Evolutionary conservation across 2,329 filamentous ascomycete genomes (phyloP), one percentile per base, ranked within the genome.

Genomic region (Apiospora phragmitis): DNA sequence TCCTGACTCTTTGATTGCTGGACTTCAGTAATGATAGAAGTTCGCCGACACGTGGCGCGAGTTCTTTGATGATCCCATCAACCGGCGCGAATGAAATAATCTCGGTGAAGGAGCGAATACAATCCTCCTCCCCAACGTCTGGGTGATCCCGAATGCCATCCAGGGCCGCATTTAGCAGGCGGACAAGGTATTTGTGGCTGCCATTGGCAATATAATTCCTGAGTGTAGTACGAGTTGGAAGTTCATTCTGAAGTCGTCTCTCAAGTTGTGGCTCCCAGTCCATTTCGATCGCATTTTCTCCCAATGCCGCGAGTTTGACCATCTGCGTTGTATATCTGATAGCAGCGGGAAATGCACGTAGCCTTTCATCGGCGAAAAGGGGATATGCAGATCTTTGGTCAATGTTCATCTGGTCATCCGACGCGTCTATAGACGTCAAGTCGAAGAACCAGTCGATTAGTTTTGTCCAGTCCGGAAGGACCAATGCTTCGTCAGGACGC

Each of bases 181-280:
- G 80, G 0, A 81, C 72, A 2, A 89, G 73, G 18, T 79, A 77
- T 2, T 79, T 77, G 21, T 79, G 76, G 35, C 86, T 82, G 1
- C 82, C 74, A 55, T 76, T 79, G 69, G 81, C 76, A 71, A 92
- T 77, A 72, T 91, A 89, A 0, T 78, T 76, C 69, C 86, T 87
- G 70, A 94, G 85, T 7, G 86, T 85, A 35, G 86, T 80, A 51
- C 93, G 87, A 14, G 90, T 89, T 65, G 86, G 83, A 71, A 92
- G 86, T 76, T 95, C 92, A 6, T 91, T 93, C 51, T 90, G 87
- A 41, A 96, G 85, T 8, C 92, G 86, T 1, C 90, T 89, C 74
- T 95, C 92, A 2, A 98, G 85, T 74, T 92, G 92, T 65, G 91
- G 87, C 78, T 94, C 92, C 96, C 96, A 98, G 73, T 95, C 93